phyloP scores from a whole-genome alignment of 192 early-diverging fungal genomes.

The Backusella mclennaniae region DNA sequence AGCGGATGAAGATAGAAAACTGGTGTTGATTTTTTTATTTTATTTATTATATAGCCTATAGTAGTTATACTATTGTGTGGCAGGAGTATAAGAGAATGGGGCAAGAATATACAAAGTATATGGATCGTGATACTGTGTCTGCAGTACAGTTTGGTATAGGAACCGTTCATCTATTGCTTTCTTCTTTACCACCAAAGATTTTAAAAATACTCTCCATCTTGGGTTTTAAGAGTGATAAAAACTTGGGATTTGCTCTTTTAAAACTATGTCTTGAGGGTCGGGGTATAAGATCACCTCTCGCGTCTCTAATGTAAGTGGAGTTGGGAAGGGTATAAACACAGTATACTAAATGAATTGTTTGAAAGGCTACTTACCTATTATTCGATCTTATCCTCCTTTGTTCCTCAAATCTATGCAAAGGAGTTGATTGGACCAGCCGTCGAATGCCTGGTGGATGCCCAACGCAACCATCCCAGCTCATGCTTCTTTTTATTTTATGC shows the following conservation, averaged over 20 bases:
- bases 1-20: neutral
- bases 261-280: constrained; percentile 38
- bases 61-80: constrained; percentile 22
- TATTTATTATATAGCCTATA: constrained; percentile 30
- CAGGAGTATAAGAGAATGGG: constrained; percentile 26
- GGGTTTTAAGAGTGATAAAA: constrained; percentile 45
- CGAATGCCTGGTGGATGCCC: constrained; percentile 40
- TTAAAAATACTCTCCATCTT: constrained; percentile 43
- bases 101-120: constrained; percentile 3
- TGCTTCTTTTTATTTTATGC: constrained; percentile 50
- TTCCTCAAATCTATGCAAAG: constrained; percentile 39
- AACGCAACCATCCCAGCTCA: constrained; percentile 41
- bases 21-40: neutral
- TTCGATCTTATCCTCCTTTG: constrained; percentile 47
- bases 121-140: constrained; percentile 35
- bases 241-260: constrained; percentile 44
- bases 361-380: constrained; percentile 38
- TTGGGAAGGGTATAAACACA: too few species aligned
- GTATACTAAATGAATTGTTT: too few species aligned
- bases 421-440: constrained; percentile 25
- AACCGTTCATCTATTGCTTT: constrained; percentile 39
- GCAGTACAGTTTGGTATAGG: constrained; percentile 46
- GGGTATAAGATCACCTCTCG: constrained; percentile 47
- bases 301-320: constrained; percentile 42
- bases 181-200: constrained; percentile 45